A percentile compares a stretch with the other conserved stretches of the same genome.
These are phyloP conservation scores for Exsudoporus frostii DNA, from an alignment of 768 basidiomycete species.

Conservation along the genomic window DNA sequence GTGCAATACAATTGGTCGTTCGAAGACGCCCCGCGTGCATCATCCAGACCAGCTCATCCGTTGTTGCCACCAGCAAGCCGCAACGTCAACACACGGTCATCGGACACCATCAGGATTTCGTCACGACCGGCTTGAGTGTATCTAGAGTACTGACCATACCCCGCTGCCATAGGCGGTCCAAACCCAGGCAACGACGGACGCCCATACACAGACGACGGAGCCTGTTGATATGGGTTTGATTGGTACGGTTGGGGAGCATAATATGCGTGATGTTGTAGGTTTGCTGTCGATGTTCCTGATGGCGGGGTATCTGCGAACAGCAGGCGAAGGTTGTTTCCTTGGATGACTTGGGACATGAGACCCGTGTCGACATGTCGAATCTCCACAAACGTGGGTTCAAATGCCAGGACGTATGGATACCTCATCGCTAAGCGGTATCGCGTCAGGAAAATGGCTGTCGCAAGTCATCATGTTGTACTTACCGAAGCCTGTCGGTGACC, in stretches of 20 bases:
- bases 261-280: conserved; percentile 36
- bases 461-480: conserved; percentile 30
- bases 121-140: conserved; percentile 59
- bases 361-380: conserved; percentile 95
- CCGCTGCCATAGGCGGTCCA: conserved; percentile 18
- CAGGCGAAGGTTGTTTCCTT: conserved; percentile 84
- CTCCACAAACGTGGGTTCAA: conserved; percentile 96
- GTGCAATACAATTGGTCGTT: conserved; percentile 5
- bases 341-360: conserved; percentile 88
- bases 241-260: conserved; percentile 29
- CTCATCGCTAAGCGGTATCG: conserved; percentile 64
- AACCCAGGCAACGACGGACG: conserved; percentile 29
- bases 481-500: conserved; percentile 92
- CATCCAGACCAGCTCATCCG: conserved; percentile 4
- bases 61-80: conserved; percentile 42
- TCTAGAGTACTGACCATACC: conserved; percentile 43
- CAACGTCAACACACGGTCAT: conserved; percentile 77
- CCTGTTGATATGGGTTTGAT: conserved; percentile 31
- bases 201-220: conserved; percentile 24
- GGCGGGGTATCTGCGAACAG: conserved; percentile 94
- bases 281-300: conserved; percentile 65
- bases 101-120: conserved; percentile 88
- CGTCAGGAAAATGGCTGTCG: conserved; percentile 3
- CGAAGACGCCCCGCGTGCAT: not conserved
- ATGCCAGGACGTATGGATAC: conserved; percentile 94